Evolutionary conservation across 1,284 basidiomycete species (phyloP).

Genomic region (Trichosporon asahii): DNA sequence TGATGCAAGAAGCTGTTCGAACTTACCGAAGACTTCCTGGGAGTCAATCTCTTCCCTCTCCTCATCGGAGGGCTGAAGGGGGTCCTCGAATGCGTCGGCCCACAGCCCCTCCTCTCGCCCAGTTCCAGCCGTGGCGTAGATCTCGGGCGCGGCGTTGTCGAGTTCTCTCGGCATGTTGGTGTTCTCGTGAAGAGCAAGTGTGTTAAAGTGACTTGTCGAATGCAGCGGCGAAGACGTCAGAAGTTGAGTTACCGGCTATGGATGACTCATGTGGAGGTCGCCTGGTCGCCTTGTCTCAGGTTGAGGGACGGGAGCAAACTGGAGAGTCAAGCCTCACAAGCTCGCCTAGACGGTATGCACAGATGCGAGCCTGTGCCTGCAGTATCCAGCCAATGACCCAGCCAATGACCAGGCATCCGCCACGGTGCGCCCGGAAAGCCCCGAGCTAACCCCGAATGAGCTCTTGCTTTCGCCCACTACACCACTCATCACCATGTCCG

Average conservation of each 20-base stretch:
- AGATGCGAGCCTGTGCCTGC: neutral
- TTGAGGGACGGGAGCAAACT: neutral
- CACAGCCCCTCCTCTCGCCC: slow-evolving; percentile 23
- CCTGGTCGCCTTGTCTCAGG: neutral
- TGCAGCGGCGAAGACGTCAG: neutral
- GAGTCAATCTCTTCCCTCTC: slow-evolving; percentile 59
- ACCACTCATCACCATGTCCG: slow-evolving; percentile 36
- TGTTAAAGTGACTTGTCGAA: neutral
- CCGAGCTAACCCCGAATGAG: slow-evolving; percentile 16
- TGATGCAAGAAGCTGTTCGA: slow-evolving; percentile 37
- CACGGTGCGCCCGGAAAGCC: slow-evolving; percentile 18
- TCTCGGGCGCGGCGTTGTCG: slow-evolving; percentile 48
- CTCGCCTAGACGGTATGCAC: neutral
- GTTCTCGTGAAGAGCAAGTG: neutral
- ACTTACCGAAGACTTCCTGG: slow-evolving; percentile 60
- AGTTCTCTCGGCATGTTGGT: slow-evolving; percentile 36
- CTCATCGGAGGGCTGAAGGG: slow-evolving; percentile 17
- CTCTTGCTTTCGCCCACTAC: slow-evolving; percentile 16
- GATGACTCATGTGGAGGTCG: neutral
- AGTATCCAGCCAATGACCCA: neutral
- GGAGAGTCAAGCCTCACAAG: neutral
- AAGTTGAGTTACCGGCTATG: neutral
- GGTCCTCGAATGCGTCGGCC: slow-evolving; percentile 20
- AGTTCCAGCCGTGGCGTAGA: slow-evolving; percentile 35
- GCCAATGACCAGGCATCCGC: slow-evolving; percentile 1